Base-by-base conservation (phyloP, 2,329 filamentous ascomycete genomes). In the Aspergillus hortae region DNA sequence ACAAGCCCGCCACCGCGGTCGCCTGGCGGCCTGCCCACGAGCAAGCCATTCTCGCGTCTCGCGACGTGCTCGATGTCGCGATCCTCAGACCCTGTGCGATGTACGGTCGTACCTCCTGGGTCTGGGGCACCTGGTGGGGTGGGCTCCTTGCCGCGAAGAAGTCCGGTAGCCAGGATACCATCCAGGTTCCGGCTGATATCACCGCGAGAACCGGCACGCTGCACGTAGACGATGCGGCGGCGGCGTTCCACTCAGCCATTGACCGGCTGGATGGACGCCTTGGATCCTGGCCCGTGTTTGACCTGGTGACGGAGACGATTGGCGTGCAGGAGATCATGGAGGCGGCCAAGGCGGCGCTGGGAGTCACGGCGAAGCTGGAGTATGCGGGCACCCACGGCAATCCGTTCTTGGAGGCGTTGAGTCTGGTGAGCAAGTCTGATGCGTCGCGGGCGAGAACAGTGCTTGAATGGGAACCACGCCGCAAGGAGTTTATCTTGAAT, bases 211-310 rank as follows among this genome's bases (percentile, higher is more conserved):
- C 41, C 6, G 41, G 41, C 5, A 44, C 27, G 7, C 14, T 44
- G 7, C 41, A 54, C 3, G 67, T 75, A 10, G 69, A 74, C 46
- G 72, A 75, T 56, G 61, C 64, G 2, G 72, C 67, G 0, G 50
- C 61, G n/a, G 72, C 61, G 0, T 61, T 70, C 12, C 60, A 65
- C 46, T 57, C 56, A 2, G 66, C 66, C 1, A 58, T 74, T 45
- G 70, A 73, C 17, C 65, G 67, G 49, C 55, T 70, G n/a, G 15
- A 64, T 48, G 57, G 67, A 35, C 41, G 54, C 30, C 40, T 60
- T 2, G 62, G 64, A 10, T 56, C 64, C 7, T 71, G 69, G 56
- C 71, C 72, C 1, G 54, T 74, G 3, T 75, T 75, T 58, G 66
- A 73, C 54, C 55, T 75, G 9, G 56, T 68, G 11, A 63, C 64